These are phyloP conservation scores for Backusella psychrophila DNA, from an alignment of 192 early-diverging fungal genomes.

Conservation along the genomic window DNA sequence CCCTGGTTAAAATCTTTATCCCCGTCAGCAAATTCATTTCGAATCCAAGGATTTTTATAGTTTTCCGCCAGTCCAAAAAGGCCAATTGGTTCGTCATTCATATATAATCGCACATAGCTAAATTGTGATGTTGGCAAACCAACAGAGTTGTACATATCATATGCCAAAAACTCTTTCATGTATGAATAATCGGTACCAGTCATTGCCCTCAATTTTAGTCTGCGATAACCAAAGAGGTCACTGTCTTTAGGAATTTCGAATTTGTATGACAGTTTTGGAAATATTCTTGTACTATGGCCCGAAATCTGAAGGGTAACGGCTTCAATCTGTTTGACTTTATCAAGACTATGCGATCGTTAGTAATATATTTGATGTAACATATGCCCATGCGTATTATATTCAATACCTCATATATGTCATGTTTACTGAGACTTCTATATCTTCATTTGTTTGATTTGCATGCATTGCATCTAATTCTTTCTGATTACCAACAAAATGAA, in stretches of 20 bases:
- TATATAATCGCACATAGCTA: background rate
- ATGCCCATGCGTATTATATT: background rate
- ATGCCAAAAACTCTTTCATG: background rate
- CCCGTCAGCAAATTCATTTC: conserved; percentile 18
- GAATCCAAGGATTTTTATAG: conserved; percentile 26
- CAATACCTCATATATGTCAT: conserved; percentile 14
- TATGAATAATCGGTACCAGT: background rate
- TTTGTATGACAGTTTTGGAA: conserved; percentile 7
- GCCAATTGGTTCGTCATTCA: conserved; percentile 6
- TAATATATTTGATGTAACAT: background rate
- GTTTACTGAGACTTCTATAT: background rate
- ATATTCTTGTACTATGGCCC: background rate
- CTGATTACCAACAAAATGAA: conserved; percentile 6
- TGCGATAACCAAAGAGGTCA: background rate
- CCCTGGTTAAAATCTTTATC: conserved; percentile 22
- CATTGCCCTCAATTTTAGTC: background rate
- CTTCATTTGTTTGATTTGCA: background rate
- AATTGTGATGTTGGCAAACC: background rate
- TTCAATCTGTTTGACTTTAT: background rate
- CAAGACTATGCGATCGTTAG: background rate
- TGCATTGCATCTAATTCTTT: background rate
- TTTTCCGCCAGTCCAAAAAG: conserved; percentile 16
- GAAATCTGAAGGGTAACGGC: background rate
- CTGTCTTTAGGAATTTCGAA: background rate
- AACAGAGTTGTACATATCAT: background rate